Base-by-base conservation (phyloP, 1,139 yeast genomes). In the Arxiozyma slooffiae region DNA sequence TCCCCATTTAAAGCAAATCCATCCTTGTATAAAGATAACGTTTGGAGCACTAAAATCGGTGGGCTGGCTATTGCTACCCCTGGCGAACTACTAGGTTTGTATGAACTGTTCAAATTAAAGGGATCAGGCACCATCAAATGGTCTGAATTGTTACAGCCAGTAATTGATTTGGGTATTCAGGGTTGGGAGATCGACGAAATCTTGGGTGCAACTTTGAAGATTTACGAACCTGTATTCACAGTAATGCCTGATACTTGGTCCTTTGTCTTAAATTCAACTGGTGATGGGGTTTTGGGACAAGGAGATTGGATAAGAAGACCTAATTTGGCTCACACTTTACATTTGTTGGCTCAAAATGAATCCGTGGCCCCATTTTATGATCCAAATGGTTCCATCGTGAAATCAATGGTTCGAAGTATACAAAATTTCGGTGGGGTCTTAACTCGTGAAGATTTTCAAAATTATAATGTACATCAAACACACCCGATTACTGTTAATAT, bases 61-160 rank as follows among this genome's bases (percentile, higher is more conserved):
- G 97, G 97, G 0, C 71, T 87, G 23, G 88, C 97, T 0, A 80
- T 82, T 20, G 97, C 81, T 1, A 78, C 85, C 11, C 98, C 98
- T 0, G 97, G 98, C 8, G 97, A 92, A 63, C 62, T 92, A 47
- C 82, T 81, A 52, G 98, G 97, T 0, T 70, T 89, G 22, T 80
- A 84, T 60, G 77, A 74, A 46, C 71, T 94, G 37, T 80, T 70
- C 64, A 60, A 67, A 23, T 57, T 64, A 14, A 92, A 83, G 60
- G 88, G 94, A 0, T 81, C 88, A 16, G 94, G 95, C 0, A 73
- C 72, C 8, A 65, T 87, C 14, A 60, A 75, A 1, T 92, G 97
- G 97, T 62, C 65, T n/a, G 80, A 87, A 24, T 71, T 90, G 51
- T 67, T 92, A 21, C 72, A 76, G 55, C 97, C 97, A 0, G 94